A percentile compares a stretch with the other conserved stretches of the same genome.
Conservation (phyloP, 2,329 filamentous ascomycete species). For the Thielaviopsis populi region DNA sequence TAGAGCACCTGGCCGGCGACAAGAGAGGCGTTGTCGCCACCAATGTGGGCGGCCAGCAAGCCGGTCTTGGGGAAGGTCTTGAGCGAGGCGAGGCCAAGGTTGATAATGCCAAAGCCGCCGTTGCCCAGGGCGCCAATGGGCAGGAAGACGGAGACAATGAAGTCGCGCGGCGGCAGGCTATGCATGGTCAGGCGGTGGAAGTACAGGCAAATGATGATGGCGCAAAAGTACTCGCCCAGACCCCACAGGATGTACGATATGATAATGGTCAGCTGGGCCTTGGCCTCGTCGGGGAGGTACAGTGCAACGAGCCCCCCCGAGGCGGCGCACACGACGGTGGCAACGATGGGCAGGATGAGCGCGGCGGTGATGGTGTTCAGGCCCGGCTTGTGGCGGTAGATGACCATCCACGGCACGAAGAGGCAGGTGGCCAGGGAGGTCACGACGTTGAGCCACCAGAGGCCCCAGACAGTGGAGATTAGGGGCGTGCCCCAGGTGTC, state of each 20-base stretch:
- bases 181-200: conserved; percentile 53
- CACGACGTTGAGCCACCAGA: conserved; percentile 44
- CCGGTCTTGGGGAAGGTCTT: conserved; percentile 27
- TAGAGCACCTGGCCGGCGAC: conserved; percentile 39
- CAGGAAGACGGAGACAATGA: conserved; percentile 52
- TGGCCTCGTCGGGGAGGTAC: conserved; percentile 38
- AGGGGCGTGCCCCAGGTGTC: conserved; percentile 45
- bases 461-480: conserved; percentile 37
- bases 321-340: conserved; percentile 49
- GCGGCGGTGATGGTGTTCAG: conserved; percentile 47
- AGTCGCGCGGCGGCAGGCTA: conserved; percentile 49
- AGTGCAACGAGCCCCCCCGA: conserved; percentile 49
- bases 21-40: conserved; percentile 13
- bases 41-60: conserved; percentile 19
- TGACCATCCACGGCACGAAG: conserved; percentile 42
- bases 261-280: conserved; percentile 48
- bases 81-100: conserved; percentile 35
- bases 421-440: conserved; percentile 39
- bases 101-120: conserved; percentile 45
- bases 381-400: conserved; percentile 31
- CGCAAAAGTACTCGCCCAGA: conserved; percentile 42
- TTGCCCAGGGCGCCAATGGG: conserved; percentile 53
- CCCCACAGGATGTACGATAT: conserved; percentile 55
- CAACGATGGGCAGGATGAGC: conserved; percentile 52
- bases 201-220: conserved; percentile 52